Evolutionary conservation across 2,329 filamentous ascomycete species (phyloP).

Genomic region (Penicillium sp.): DNA sequence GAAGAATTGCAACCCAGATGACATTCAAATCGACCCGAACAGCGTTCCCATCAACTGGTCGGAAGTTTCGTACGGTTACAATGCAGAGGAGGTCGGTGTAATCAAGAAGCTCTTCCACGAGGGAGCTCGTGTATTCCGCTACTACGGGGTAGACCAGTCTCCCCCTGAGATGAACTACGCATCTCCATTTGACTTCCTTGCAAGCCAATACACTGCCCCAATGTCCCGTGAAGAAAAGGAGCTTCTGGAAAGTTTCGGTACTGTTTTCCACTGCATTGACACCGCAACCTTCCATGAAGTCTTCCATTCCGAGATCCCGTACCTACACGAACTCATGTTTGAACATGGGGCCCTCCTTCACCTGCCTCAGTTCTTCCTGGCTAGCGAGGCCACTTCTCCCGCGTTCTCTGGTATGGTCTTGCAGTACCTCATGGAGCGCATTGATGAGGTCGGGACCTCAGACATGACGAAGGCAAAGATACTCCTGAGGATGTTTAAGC

Average conservation of each 20-base stretch:
- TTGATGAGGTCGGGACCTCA: conserved; percentile 84
- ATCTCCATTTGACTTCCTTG: conserved; percentile 82
- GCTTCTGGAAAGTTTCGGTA: conserved; percentile 90
- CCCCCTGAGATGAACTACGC: conserved; percentile 62
- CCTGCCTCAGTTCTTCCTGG: conserved; percentile 94
- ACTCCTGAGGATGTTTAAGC: conserved; percentile 83
- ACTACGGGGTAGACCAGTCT: conserved; percentile 83
- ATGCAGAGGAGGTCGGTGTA: conserved; percentile 90
- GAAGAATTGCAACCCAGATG: conserved; percentile 70
- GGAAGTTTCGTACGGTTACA: conserved; percentile 92
- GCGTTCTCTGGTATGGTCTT: conserved; percentile 97
- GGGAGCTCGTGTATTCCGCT: conserved; percentile 89
- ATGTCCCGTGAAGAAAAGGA: conserved; percentile 96
- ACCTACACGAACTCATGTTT: conserved; percentile 95
- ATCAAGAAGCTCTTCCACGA: conserved; percentile 96
- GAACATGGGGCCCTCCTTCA: conserved; percentile 89
- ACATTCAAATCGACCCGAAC: conserved; percentile 60
- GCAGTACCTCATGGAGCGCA: conserved; percentile 92
- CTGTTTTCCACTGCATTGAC: conserved; percentile 96
- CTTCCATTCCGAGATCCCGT: conserved; percentile 93
- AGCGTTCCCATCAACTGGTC: conserved; percentile 84
- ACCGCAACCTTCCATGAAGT: conserved; percentile 97
- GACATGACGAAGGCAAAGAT: conserved; percentile 91
- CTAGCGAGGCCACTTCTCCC: conserved; percentile 94
- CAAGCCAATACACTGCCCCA: conserved; percentile 87